phyloP scores from a whole-genome alignment of 2,329 filamentous ascomycete species.

The Nemania abortiva region DNA sequence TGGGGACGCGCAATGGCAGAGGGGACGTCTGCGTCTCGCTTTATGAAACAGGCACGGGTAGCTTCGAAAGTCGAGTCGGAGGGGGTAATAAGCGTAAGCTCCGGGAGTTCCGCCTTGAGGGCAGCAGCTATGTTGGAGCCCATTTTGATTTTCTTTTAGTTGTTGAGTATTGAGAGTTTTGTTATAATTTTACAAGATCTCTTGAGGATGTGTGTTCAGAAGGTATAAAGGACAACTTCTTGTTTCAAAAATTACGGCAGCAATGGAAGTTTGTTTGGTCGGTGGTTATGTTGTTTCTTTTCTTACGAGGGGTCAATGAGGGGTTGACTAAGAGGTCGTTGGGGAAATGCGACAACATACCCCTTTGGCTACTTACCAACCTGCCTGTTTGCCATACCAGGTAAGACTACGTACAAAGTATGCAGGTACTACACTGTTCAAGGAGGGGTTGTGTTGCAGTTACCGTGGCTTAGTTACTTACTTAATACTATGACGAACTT shows the following conservation, averaged over 20 bases:
- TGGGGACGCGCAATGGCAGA: constrained; percentile 43
- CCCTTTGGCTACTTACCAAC: not conserved
- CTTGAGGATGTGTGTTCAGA: not conserved
- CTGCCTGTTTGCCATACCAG: not conserved
- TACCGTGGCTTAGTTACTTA: not conserved
- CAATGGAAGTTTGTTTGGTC: not conserved
- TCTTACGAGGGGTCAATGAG: not conserved
- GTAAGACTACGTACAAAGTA: not conserved
- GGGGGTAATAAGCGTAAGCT: constrained; percentile 22
- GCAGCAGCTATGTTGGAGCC: constrained; percentile 7
- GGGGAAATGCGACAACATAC: not conserved
- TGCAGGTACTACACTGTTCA: not conserved
- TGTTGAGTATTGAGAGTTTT: not conserved
- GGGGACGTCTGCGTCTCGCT: constrained; percentile 28
- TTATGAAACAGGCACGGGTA: constrained; percentile 36
- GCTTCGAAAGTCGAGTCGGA: constrained; percentile 39
- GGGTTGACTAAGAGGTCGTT: not conserved
- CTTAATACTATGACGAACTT: not conserved
- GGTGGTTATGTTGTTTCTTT: not conserved
- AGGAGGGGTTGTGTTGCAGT: constrained; percentile 13
- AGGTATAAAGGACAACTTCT: not conserved
- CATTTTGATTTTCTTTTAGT: constrained; percentile 2
- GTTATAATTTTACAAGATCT: not conserved
- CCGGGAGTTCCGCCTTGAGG: constrained; percentile 9
- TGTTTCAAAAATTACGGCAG: too few relatives aligned